phyloP scores from a whole-genome alignment of 2,329 filamentous ascomycete species.

The Colletotrichum euphorbiae region DNA sequence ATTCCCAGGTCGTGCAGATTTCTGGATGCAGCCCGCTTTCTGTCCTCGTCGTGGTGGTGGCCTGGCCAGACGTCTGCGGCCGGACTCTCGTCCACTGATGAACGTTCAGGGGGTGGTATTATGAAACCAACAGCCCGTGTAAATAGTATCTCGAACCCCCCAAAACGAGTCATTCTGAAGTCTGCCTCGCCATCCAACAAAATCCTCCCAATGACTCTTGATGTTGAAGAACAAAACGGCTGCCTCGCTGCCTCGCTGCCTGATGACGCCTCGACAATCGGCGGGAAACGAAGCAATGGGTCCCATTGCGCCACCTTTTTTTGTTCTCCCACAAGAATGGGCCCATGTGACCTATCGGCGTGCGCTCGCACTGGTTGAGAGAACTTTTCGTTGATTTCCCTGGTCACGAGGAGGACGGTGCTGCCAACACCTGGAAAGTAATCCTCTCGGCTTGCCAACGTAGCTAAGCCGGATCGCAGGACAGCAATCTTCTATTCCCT shows the following conservation, averaged over 20 bases:
- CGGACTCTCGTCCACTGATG: neutral
- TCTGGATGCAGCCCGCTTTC: neutral
- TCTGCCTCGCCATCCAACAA: constrained; percentile 6
- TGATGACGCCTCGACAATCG: neutral
- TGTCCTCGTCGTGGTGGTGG: neutral
- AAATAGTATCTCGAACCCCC: neutral
- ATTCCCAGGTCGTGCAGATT: neutral
- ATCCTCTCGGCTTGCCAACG: no score
- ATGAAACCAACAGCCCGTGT: neutral
- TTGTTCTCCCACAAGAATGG: neutral
- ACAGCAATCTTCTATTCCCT: no score
- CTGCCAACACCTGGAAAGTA: no score
- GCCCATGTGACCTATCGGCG: neutral
- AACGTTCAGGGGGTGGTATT: neutral
- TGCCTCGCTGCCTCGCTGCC: constrained; percentile 10
- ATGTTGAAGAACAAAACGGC: neutral
- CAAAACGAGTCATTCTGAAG: neutral
- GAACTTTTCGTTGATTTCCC: no score
- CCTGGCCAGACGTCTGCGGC: neutral
- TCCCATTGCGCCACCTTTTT: neutral
- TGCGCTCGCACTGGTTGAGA: neutral
- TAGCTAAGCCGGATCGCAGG: no score
- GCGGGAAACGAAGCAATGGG: neutral
- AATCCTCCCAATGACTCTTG: neutral
- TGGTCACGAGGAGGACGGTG: no score